phyloP scores from a whole-genome alignment of 2,329 filamentous ascomycete species.

The Biscogniauxia mediterranea region DNA sequence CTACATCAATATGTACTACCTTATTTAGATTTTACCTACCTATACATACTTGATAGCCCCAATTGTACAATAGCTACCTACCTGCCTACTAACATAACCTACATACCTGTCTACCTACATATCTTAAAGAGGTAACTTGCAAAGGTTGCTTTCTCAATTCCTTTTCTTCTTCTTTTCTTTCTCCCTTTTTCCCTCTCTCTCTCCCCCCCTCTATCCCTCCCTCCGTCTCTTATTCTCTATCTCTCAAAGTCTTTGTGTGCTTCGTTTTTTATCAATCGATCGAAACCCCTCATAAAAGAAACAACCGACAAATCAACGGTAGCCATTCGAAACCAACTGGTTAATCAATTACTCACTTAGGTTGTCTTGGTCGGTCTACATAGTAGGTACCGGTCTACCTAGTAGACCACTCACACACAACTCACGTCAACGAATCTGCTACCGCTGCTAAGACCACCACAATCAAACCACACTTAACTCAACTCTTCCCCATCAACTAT shows the following conservation, averaged over 20 bases:
- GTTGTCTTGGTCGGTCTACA: background rate
- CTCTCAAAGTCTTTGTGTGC: background rate
- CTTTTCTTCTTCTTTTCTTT: too few species aligned
- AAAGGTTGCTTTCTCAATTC: too few species aligned
- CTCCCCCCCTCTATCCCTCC: background rate
- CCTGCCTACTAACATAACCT: too few species aligned
- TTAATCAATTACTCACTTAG: background rate
- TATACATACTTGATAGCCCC: too few species aligned
- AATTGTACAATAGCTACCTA: too few species aligned
- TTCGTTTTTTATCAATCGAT: slow-evolving; percentile 2
- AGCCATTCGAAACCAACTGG: background rate
- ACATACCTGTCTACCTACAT: background rate
- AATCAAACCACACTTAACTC: too few species aligned
- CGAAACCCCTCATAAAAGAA: background rate
- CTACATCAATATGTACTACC: too few species aligned
- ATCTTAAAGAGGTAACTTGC: background rate
- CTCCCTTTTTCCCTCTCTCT: background rate
- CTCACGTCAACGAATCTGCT: too few species aligned
- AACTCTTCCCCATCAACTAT: too few species aligned
- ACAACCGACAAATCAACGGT: background rate
- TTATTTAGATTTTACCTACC: too few species aligned
- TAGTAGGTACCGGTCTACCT: background rate
- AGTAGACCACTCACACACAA: background rate
- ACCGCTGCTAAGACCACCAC: background rate
- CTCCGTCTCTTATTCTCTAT: background rate